phyloP scores from a whole-genome alignment of 805 yeast genomes.

The Myxozyma nipponensis region DNA sequence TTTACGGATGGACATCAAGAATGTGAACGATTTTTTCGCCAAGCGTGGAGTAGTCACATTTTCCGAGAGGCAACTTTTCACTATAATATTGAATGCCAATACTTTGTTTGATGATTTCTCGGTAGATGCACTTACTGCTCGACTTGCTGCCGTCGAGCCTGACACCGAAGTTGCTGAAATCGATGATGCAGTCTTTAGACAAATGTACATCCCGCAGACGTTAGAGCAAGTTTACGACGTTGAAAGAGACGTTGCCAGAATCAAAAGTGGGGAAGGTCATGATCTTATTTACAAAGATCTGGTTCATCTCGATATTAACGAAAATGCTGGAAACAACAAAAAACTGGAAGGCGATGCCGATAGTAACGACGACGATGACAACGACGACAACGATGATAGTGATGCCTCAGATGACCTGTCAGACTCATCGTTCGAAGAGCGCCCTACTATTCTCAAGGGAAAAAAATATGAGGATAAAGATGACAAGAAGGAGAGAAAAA shows the following conservation, averaged over 20 bases:
- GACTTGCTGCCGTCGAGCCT: slow-evolving; percentile 33
- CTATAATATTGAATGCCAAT: slow-evolving; percentile 53
- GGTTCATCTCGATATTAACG: slow-evolving; percentile 24
- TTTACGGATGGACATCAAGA: slow-evolving; percentile 94
- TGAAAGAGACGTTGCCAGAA: slow-evolving; percentile 69
- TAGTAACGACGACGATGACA: slow-evolving; percentile 39
- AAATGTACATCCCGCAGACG: slow-evolving; percentile 74
- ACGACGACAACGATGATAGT: slow-evolving; percentile 33
- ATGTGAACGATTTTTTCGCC: slow-evolving; percentile 83
- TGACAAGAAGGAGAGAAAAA: neutral
- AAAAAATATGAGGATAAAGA: slow-evolving; percentile 67
- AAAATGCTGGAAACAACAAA: slow-evolving; percentile 28
- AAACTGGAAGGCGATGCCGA: slow-evolving; percentile 36
- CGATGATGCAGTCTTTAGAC: slow-evolving; percentile 85
- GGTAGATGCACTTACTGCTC: slow-evolving; percentile 36
- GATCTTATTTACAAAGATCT: slow-evolving; percentile 52
- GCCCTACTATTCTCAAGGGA: slow-evolving; percentile 47
- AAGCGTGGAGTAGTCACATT: slow-evolving; percentile 69
- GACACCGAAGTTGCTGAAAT: slow-evolving; percentile 50
- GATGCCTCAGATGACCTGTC: slow-evolving; percentile 40
- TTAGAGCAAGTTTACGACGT: slow-evolving; percentile 44
- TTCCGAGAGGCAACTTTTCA: slow-evolving; percentile 77
- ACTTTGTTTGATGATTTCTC: slow-evolving; percentile 39
- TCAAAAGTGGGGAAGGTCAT: slow-evolving; percentile 69
- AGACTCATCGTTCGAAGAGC: slow-evolving; percentile 44